phyloP scores from a whole-genome alignment of 441 rosid genomes.

The Raphanus hybrid region DNA sequence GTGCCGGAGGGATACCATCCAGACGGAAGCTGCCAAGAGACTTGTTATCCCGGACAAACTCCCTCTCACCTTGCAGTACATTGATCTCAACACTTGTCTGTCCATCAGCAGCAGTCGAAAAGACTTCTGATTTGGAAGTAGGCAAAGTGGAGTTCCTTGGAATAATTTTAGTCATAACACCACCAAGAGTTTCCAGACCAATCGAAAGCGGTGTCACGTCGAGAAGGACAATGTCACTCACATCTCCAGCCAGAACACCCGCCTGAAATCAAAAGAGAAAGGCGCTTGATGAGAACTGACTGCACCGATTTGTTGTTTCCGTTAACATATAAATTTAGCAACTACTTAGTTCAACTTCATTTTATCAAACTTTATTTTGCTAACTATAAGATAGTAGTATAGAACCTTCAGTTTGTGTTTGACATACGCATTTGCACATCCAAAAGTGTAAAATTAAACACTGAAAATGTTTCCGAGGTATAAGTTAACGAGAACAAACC shows the following conservation, averaged over 20 bases:
- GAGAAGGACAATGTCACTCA: constrained; percentile 88
- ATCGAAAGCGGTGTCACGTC: constrained; percentile 91
- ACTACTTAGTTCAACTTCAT: too few species aligned
- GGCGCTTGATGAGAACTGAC: not conserved
- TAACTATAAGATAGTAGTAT: too few species aligned
- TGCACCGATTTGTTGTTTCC: too few species aligned
- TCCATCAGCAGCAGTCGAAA: constrained; percentile 97
- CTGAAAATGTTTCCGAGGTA: too few species aligned
- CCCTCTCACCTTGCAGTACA: constrained; percentile 96
- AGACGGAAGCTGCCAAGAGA: constrained; percentile 95
- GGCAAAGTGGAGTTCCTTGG: constrained; percentile 93
- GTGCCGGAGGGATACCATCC: constrained; percentile 94
- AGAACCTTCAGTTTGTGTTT: too few species aligned
- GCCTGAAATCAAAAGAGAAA: constrained; percentile 55
- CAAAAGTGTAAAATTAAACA: too few species aligned
- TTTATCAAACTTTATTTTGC: too few species aligned
- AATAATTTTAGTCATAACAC: constrained; percentile 96
- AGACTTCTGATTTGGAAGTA: constrained; percentile 94
- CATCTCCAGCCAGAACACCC: constrained; percentile 95
- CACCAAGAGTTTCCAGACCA: constrained; percentile 97
- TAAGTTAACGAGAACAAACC: constrained; percentile 49
- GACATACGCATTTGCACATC: too few species aligned
- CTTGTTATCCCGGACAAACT: constrained; percentile 91
- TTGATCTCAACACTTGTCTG: constrained; percentile 98
- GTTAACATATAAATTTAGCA: too few species aligned